Evolutionary conservation across 73 alveolate genomes (phyloP).

Genomic region (Effrenium voratum): DNA sequence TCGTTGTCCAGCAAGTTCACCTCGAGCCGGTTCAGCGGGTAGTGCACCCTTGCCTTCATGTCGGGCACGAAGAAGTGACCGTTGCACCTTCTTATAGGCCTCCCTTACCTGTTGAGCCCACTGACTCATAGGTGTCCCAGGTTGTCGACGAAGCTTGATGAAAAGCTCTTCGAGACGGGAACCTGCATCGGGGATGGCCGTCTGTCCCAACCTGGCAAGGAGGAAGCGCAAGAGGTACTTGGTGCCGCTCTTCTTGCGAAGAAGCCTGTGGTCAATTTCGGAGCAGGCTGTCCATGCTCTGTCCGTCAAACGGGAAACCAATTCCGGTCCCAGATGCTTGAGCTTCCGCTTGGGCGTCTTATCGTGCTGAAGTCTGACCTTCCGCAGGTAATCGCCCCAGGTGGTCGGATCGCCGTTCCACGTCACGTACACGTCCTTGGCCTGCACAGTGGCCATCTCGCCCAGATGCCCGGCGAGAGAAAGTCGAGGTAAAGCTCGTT

Average conservation of each 20-base stretch:
- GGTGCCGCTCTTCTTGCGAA: neutral
- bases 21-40: too few relatives aligned
- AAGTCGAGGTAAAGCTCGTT: too few relatives aligned
- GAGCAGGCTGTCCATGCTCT: neutral
- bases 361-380: neutral
- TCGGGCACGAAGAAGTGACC: neutral
- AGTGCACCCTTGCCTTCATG: too few relatives aligned
- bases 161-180: neutral
- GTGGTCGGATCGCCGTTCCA: slow-evolving; percentile 19
- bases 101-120: neutral
- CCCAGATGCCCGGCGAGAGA: too few relatives aligned
- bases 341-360: neutral
- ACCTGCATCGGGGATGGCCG: neutral
- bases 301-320: neutral
- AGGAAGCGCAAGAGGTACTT: neutral
- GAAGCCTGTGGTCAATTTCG: neutral
- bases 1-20: too few relatives aligned
- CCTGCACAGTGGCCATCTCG: neutral
- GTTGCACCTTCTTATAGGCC: neutral
- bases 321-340: neutral
- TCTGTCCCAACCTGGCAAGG: neutral
- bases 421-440: neutral
- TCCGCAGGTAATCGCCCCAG: neutral
- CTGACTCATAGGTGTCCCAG: neutral
- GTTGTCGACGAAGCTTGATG: neutral